These are phyloP conservation scores for Colletotrichum cuscutae DNA, from an alignment of 2,329 filamentous ascomycete genomes.

Conservation along the genomic window DNA sequence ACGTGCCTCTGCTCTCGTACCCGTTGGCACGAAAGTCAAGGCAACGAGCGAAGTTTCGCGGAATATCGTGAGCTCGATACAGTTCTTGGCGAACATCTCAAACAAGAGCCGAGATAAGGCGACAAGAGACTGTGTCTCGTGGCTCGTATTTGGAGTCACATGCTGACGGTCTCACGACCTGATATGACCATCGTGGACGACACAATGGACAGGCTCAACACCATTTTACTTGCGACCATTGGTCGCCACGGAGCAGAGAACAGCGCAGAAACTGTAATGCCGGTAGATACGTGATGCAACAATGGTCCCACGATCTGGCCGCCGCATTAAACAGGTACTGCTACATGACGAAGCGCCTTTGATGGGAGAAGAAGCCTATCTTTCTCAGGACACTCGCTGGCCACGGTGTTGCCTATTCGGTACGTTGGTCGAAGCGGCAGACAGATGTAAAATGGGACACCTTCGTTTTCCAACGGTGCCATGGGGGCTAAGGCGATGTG, in stretches of 20 bases:
- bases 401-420: background rate
- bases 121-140: background rate
- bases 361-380: background rate
- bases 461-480: background rate
- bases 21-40: background rate
- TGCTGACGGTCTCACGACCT: background rate
- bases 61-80: background rate
- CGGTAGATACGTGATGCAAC: background rate
- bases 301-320: background rate
- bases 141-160: conserved; percentile 16
- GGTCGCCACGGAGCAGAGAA: background rate
- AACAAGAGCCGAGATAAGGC: background rate
- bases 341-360: background rate
- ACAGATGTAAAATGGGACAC: too few species aligned
- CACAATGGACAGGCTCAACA: background rate
- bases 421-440: background rate
- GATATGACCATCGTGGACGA: background rate
- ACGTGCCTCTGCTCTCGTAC: background rate
- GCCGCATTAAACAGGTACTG: background rate
- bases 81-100: background rate
- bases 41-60: background rate
- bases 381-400: background rate
- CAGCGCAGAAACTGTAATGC: background rate
- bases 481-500: conserved; percentile 1
- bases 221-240: background rate